A percentile compares a stretch with the other conserved stretches of the same genome.
Conservation (phyloP, 495 filamentous ascomycete genomes). For the Xylaria castorea region DNA sequence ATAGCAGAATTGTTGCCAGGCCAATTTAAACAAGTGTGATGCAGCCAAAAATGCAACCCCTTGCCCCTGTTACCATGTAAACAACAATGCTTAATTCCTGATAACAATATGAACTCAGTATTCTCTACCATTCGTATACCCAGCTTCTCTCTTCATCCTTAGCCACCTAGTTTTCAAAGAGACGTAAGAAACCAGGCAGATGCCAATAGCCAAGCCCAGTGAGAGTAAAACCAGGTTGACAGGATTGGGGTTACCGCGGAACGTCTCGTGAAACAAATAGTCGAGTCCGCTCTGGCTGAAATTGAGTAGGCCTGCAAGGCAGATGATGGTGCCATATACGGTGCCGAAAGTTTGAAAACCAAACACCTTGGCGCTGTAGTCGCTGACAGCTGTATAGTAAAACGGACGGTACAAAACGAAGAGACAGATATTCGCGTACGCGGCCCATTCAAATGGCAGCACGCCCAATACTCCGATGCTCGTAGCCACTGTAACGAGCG, state of each 20-base stretch:
- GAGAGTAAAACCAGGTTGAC: conserved; percentile 75
- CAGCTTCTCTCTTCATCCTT: conserved; percentile 31
- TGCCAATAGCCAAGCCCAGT: conserved; percentile 65
- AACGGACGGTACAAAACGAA: conserved; percentile 81
- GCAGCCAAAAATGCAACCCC: neutral
- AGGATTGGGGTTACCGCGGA: conserved; percentile 74
- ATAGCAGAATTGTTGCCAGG: neutral
- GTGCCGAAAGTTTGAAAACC: conserved; percentile 94
- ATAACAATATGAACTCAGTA: conserved; percentile 18
- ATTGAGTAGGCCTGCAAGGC: conserved; percentile 83
- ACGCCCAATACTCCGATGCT: conserved; percentile 80
- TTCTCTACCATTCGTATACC: conserved; percentile 29
- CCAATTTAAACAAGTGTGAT: neutral
- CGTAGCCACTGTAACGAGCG: conserved; percentile 76
- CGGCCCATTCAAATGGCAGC: conserved; percentile 70
- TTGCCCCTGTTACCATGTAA: neutral
- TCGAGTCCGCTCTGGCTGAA: conserved; percentile 87
- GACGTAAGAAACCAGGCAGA: conserved; percentile 67
- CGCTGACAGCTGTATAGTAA: conserved; percentile 79
- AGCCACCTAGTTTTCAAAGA: conserved; percentile 34
- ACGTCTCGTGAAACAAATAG: conserved; percentile 75
- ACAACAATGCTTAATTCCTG: neutral
- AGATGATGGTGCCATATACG: conserved; percentile 95
- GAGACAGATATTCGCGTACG: conserved; percentile 77
- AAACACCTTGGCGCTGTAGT: conserved; percentile 95